phyloP scores from a whole-genome alignment of 2,329 filamentous ascomycete genomes.

The Cladosporium austrohemisphaericum region DNA sequence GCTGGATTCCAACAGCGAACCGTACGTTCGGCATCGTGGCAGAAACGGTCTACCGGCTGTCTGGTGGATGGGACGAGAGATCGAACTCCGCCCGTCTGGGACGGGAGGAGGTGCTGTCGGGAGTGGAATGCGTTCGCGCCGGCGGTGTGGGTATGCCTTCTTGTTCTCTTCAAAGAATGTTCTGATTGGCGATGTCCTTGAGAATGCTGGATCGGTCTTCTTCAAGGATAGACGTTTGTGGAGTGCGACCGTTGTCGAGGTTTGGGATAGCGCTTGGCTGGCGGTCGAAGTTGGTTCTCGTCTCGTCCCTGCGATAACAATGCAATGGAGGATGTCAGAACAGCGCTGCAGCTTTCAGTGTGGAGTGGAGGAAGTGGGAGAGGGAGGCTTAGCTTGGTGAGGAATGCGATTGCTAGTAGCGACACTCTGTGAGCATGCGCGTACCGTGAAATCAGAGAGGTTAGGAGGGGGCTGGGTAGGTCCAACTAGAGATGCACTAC shows the following conservation, averaged over 20 bases:
- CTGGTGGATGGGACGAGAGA: constrained; percentile 19
- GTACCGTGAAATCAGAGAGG: constrained; percentile 7
- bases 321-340: constrained; percentile 5
- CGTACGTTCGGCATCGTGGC: constrained; percentile 46
- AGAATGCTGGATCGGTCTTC: constrained; percentile 8
- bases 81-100: constrained; percentile 16
- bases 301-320: constrained; percentile 11
- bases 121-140: constrained; percentile 12
- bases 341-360: constrained; percentile 1
- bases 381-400: constrained; percentile 13
- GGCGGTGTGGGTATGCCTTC: neutral
- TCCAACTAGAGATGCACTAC: neutral
- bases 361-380: constrained; percentile 12
- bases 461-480: constrained; percentile 7
- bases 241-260: constrained; percentile 9
- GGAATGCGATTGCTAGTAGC: constrained; percentile 12
- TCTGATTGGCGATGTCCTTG: constrained; percentile 5
- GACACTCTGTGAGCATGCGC: constrained; percentile 1
- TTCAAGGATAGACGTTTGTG: constrained; percentile 12
- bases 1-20: constrained; percentile 51
- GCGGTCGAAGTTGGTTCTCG: neutral
- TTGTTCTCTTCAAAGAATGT: constrained; percentile 12
- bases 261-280: constrained; percentile 4
- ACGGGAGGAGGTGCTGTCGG: constrained; percentile 12
- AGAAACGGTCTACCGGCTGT: constrained; percentile 34